Evolutionary conservation across 1,139 yeast species (phyloP), one percentile per base, ranked within the genome.

Genomic region (Wickerhamomyces sp.): DNA sequence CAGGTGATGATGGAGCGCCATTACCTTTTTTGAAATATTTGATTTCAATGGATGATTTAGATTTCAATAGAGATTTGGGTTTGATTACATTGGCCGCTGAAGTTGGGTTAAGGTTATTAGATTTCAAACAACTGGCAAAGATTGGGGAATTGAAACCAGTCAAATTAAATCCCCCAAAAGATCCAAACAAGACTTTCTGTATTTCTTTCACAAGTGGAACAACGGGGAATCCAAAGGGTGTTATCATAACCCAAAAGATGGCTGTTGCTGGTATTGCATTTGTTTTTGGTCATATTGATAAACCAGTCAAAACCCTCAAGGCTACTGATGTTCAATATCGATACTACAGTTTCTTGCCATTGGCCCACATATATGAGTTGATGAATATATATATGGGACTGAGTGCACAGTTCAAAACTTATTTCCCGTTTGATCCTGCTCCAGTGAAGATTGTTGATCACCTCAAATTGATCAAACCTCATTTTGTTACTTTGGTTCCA

Each of bases 181-280:
- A 11, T 67, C 35, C 76, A 78, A 8, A 78, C 7, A 73, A 82
- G 34, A 51, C 73, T 15, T 78, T 79, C 54, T 82, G 91, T 42
- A 79, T 86, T 51, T 80, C 85, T 38, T 86, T 84, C 64, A 86
- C 95, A 2, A 65, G 72, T 1, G 73, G 73, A 26, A 68, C 74
- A 13, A 69, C 73, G 9, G 72, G 71, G 10, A 58, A 62, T 49
- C 73, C 73, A 34, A 68, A 68, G 55, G 73, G 73, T 37, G 74
- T 70, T 13, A 63, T 65, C 2, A 59, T 68, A 49, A 60, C 65
- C 3, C 70, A 70, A 45, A 45, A 47, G 15, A 67, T 61, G 49
- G 67, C 67, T 9, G 61, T 65, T 9, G 50, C 66, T 13, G 64
- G 62, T 5, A 45, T 62, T 15, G 58, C 67, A 26, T 49, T 51